Evolutionary conservation across 768 basidiomycete genomes (phyloP).

Genomic region (Rhizopogon roseolus): DNA sequence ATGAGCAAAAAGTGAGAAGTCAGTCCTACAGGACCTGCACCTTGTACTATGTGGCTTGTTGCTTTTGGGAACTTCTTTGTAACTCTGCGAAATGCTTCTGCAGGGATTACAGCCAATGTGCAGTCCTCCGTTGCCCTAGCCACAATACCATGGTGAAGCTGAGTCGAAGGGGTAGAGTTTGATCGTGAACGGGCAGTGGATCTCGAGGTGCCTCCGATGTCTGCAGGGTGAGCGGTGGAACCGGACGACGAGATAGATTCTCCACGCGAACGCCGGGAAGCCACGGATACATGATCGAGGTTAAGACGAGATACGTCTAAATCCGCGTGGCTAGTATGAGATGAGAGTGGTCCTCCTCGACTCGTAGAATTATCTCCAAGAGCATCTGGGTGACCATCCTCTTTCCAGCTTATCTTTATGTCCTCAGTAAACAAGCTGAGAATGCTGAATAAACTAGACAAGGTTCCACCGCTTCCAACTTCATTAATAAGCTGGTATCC

Average conservation of each 20-base stretch:
- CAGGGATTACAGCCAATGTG: slow-evolving; percentile 97
- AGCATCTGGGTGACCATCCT: slow-evolving; percentile 37
- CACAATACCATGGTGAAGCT: slow-evolving; percentile 66
- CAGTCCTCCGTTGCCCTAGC: slow-evolving; percentile 94
- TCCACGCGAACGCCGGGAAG: slow-evolving; percentile 31
- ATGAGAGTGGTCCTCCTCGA: slow-evolving; percentile 17
- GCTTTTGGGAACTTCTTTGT: slow-evolving; percentile 98
- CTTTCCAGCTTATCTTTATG: slow-evolving; percentile 89
- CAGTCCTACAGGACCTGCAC: slow-evolving; percentile 29
- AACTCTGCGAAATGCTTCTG: slow-evolving; percentile 90
- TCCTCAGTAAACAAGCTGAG: slow-evolving; percentile 95
- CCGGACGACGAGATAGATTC: slow-evolving; percentile 61
- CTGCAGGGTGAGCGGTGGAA: slow-evolving; percentile 60
- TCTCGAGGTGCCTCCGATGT: slow-evolving; percentile 6
- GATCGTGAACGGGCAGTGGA: slow-evolving; percentile 19
- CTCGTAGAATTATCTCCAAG: slow-evolving; percentile 8
- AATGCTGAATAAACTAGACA: slow-evolving; percentile 96
- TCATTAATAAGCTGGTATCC: slow-evolving; percentile 96
- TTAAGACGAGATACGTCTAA: slow-evolving; percentile 65
- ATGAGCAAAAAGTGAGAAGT: slow-evolving; percentile 8
- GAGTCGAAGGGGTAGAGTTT: slow-evolving; percentile 19
- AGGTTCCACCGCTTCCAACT: slow-evolving; percentile 91
- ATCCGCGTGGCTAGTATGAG: slow-evolving; percentile 37
- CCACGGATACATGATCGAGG: slow-evolving; percentile 27
- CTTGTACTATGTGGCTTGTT: slow-evolving; percentile 94